Conservation (phyloP, 2,329 filamentous ascomycete species). For the Ophiognomonia clavigignenti-juglandacearum region DNA sequence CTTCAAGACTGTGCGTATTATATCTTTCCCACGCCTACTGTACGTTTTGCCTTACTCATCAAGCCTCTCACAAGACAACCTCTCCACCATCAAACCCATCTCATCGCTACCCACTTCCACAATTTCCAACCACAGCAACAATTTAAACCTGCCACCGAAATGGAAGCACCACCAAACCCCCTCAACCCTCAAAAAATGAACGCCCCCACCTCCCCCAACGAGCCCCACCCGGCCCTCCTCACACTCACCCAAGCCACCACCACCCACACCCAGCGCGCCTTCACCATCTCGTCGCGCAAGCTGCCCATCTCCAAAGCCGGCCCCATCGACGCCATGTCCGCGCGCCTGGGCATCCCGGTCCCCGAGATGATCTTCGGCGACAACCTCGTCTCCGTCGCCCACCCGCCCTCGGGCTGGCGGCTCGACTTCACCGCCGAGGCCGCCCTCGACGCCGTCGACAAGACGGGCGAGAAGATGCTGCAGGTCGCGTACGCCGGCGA, state of each 20-base stretch:
- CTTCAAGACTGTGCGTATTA: no score
- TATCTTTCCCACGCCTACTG: no score
- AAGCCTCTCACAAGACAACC: no score
- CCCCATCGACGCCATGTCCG: slow-evolving; percentile 81
- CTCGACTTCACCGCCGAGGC: slow-evolving; percentile 80
- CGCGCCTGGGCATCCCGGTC: slow-evolving; percentile 74
- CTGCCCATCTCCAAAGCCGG: slow-evolving; percentile 90
- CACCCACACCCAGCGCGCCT: slow-evolving; percentile 56
- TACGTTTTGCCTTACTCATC: no score
- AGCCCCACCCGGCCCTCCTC: slow-evolving; percentile 50
- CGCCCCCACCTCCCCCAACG: slow-evolving; percentile 37
- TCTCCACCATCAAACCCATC: background rate
- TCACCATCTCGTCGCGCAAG: slow-evolving; percentile 78
- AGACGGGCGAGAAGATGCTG: slow-evolving; percentile 85
- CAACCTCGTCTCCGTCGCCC: slow-evolving; percentile 74
- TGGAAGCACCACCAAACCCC: no score
- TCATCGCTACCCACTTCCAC: background rate
- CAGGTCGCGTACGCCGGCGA: slow-evolving; percentile 89
- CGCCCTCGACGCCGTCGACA: slow-evolving; percentile 87
- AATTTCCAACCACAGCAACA: background rate
- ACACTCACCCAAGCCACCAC: slow-evolving; percentile 50
- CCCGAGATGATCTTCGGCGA: slow-evolving; percentile 99
- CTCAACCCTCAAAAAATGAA: slow-evolving; percentile 26
- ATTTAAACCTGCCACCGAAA: no score
- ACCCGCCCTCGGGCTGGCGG: slow-evolving; percentile 70